phyloP scores from a whole-genome alignment of 495 filamentous ascomycete species.

The Aspergillus conjunctus region DNA sequence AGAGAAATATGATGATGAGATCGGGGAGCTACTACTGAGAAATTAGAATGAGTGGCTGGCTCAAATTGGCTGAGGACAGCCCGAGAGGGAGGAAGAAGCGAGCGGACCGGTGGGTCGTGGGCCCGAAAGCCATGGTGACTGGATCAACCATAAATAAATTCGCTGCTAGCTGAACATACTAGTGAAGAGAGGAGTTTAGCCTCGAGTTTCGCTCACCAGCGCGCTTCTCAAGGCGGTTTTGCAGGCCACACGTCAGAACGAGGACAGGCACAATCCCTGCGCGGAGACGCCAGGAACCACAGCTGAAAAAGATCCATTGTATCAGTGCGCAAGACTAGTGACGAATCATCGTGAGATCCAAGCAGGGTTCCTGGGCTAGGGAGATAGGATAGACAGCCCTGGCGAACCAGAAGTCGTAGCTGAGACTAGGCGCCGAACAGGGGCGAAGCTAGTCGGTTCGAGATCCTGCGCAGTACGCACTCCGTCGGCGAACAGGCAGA shows the following conservation, averaged over 20 bases:
- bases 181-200: constrained; percentile 3
- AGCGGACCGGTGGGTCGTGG: neutral
- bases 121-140: neutral
- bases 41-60: constrained; percentile 1
- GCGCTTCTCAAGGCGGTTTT: constrained; percentile 19
- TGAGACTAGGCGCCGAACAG: neutral
- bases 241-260: constrained; percentile 22
- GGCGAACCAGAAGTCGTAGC: constrained; percentile 18
- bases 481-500: no score
- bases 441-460: neutral
- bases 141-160: neutral
- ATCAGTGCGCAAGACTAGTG: constrained; percentile 10
- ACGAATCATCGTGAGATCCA: constrained; percentile 20
- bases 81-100: neutral
- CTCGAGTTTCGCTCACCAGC: neutral
- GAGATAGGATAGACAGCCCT: constrained; percentile 17
- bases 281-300: constrained; percentile 1
- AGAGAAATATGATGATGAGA: neutral
- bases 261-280: constrained; percentile 13
- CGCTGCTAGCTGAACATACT: constrained; percentile 8
- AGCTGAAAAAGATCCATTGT: constrained; percentile 14
- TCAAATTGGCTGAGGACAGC: neutral
- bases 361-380: constrained; percentile 19
- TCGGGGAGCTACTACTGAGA: neutral
- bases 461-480: no score